Base-by-base conservation (phyloP, 331 rosid genomes). In the Stylosanthes scabra region DNA sequence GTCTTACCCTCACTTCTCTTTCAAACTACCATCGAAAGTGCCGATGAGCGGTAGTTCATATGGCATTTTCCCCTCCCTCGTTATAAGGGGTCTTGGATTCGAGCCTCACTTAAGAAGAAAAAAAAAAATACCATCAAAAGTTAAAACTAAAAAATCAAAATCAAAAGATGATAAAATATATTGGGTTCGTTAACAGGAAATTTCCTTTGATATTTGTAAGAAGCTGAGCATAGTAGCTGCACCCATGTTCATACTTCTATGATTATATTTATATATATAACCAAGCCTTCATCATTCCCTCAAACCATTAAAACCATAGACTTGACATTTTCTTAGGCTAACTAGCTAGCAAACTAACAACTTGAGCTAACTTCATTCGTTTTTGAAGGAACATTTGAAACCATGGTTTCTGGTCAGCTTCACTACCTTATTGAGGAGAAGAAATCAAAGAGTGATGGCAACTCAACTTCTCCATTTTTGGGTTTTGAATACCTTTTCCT, bases 191-290 rank as follows among this genome's bases (percentile, higher is more conserved):
- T 20, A 63, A 49, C 25, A 20, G 62, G 85, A 85, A 85, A 59
- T 62, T 85, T 79, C 85, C 85, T 58, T 8, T 11, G 66, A 56
- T 10, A 2, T 16, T 75, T 78, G 40, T 59, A 16, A 60, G 59
- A 45, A 54, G 25, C 25, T 20, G 25, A 20, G 1, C 25, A 20
- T 20, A 20, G 25, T 20, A 70, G 77, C 57, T 37, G 31, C 52
- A 65, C 63, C 77, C 57, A n/a, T 6, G 68, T 75, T 71, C 77
- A 72, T 50, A 4, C 37, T 28, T 15, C 31, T 3, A 12, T 7
- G 6, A 5, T 27, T 20, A 20, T 20, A 20, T 20, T 20, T 31
- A 31, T 20, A 68, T 20, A 68, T 7, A 7, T 31, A 3, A 8
- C 49, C 40, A 41, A 7, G 2, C 72, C 16, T 64, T 9, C 14